Evolutionary conservation across 2,329 filamentous ascomycete genomes (phyloP).

Genomic region (Scedosporium boydii): DNA sequence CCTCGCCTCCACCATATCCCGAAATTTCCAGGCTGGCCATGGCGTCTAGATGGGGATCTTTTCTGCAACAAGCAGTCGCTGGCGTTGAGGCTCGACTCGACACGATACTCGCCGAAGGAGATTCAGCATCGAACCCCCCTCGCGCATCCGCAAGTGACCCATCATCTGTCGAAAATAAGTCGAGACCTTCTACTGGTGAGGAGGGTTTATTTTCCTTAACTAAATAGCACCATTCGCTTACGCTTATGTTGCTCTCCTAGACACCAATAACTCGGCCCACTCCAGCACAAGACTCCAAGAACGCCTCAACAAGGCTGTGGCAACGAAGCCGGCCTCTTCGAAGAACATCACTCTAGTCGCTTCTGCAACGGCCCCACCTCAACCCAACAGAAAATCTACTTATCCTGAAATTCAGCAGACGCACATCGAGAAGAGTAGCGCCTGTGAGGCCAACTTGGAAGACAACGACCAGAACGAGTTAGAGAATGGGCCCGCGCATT

Average conservation of each 20-base stretch:
- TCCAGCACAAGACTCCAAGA: slow-evolving; percentile 81
- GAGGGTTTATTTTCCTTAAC: too few species aligned
- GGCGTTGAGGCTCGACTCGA: slow-evolving; percentile 91
- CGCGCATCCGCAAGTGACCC: background rate
- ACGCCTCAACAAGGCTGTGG: slow-evolving; percentile 77
- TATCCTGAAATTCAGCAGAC: too few species aligned
- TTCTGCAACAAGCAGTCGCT: slow-evolving; percentile 83
- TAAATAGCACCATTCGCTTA: background rate
- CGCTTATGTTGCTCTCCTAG: slow-evolving; percentile 32
- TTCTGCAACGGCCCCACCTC: too few species aligned
- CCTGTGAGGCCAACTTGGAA: too few species aligned
- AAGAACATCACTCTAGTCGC: background rate
- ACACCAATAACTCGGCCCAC: slow-evolving; percentile 53
- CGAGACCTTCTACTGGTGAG: background rate
- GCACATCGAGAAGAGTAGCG: too few species aligned
- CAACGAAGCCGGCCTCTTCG: slow-evolving; percentile 42
- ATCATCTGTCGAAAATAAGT: background rate
- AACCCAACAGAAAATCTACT: too few species aligned
- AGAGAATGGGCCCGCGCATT: too few species aligned
- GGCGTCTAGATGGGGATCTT: slow-evolving; percentile 53
- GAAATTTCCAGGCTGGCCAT: background rate
- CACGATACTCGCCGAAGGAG: slow-evolving; percentile 77
- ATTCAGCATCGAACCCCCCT: slow-evolving; percentile 26
- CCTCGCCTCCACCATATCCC: background rate
- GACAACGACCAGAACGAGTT: too few species aligned